These are phyloP conservation scores for Leccinum rimulosum DNA, from an alignment of 768 basidiomycete genomes.

Conservation along the genomic window DNA sequence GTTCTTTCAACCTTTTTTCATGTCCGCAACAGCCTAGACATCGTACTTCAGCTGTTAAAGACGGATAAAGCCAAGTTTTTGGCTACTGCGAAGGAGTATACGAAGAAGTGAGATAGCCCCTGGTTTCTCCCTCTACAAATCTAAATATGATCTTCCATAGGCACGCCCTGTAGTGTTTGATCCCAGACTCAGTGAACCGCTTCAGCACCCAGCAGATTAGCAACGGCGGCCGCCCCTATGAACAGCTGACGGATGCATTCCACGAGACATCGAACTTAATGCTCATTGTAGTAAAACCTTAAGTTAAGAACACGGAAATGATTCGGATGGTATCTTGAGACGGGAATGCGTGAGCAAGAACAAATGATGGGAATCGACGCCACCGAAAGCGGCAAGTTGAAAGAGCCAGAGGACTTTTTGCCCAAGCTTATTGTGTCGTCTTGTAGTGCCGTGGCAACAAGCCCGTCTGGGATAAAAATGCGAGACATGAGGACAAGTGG, in stretches of 20 bases:
- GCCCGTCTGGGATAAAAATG: background rate
- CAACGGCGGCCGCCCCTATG: background rate
- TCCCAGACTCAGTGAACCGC: background rate
- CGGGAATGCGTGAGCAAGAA: conserved; percentile 3
- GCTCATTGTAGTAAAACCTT: conserved; percentile 6
- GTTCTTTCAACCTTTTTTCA: conserved; percentile 24
- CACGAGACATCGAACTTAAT: conserved; percentile 6
- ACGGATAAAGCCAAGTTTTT: conserved; percentile 73
- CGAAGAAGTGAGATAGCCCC: conserved; percentile 62
- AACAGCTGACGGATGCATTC: conserved; percentile 1
- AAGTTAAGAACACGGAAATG: conserved; percentile 5
- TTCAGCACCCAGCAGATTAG: conserved; percentile 2
- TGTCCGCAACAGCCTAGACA: background rate
- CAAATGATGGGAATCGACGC: conserved; percentile 5
- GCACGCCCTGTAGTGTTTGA: conserved; percentile 19
- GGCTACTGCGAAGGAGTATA: conserved; percentile 77
- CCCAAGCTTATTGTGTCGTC: conserved; percentile 6
- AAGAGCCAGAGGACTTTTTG: conserved; percentile 10
- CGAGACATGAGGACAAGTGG: background rate
- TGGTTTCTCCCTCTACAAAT: background rate
- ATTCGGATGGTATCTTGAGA: background rate
- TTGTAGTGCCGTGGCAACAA: conserved; percentile 1
- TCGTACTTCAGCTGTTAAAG: conserved; percentile 58
- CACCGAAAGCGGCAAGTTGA: conserved; percentile 22
- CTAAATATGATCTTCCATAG: conserved; percentile 13